A percentile compares a stretch with the other conserved stretches of the same genome.
Conservation (phyloP, 2,329 filamentous ascomycete species). For the Diaporthe vexans region DNA sequence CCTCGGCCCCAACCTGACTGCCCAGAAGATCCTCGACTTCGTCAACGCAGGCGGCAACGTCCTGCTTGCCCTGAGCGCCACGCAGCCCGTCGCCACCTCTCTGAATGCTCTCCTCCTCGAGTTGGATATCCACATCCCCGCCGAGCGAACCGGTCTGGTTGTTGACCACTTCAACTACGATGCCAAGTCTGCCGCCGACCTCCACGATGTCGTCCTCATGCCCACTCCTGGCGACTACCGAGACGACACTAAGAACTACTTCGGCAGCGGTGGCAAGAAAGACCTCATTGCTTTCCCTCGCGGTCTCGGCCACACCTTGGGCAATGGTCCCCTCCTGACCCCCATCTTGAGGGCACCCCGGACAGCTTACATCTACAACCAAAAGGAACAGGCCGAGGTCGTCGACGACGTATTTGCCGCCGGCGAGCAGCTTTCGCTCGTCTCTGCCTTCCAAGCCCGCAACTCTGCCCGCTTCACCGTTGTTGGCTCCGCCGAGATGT, state of each 20-base stretch:
- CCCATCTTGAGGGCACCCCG: constrained; percentile 86
- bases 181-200: constrained; percentile 78
- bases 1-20: constrained; percentile 89
- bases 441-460: constrained; percentile 90
- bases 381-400: constrained; percentile 82
- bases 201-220: constrained; percentile 90
- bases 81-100: constrained; percentile 77
- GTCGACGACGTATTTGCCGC: constrained; percentile 89
- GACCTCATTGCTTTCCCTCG: constrained; percentile 84
- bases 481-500: constrained; percentile 86
- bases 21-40: constrained; percentile 89
- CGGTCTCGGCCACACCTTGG: constrained; percentile 85
- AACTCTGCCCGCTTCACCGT: constrained; percentile 93
- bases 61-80: constrained; percentile 84
- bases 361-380: constrained; percentile 94
- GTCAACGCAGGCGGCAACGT: constrained; percentile 93
- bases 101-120: constrained; percentile 86
- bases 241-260: constrained; percentile 81
- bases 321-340: constrained; percentile 81
- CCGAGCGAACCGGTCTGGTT: constrained; percentile 86
- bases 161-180: constrained; percentile 99
- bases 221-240: constrained; percentile 76
- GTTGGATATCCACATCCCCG: constrained; percentile 88
- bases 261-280: constrained; percentile 70
- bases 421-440: constrained; percentile 85